A percentile compares a stretch with the other conserved stretches of the same genome.
Evolutionary conservation across 495 filamentous ascomycete genomes (phyloP).

Genomic region (Daldinia loculata): DNA sequence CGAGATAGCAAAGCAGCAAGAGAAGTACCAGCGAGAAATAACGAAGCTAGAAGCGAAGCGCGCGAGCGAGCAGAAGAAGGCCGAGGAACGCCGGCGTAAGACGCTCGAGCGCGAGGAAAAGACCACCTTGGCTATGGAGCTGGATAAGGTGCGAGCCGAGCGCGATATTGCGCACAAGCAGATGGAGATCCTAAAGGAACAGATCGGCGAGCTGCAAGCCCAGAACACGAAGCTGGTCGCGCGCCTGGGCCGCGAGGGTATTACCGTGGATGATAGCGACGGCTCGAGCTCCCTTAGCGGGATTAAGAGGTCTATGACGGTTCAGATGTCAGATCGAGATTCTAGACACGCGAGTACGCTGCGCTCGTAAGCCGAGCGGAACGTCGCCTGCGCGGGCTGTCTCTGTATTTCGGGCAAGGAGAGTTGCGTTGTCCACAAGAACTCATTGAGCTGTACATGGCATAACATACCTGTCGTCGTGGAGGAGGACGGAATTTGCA

Average conservation of each 20-base stretch:
- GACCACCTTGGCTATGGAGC: slow-evolving; percentile 54
- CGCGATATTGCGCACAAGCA: slow-evolving; percentile 65
- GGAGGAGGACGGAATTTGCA: no score
- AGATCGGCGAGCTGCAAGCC: slow-evolving; percentile 69
- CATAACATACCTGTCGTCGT: neutral
- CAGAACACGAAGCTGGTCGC: slow-evolving; percentile 70
- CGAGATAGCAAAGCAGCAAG: slow-evolving; percentile 68
- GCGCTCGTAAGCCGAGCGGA: neutral
- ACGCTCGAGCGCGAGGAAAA: slow-evolving; percentile 64
- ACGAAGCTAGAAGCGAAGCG: slow-evolving; percentile 70
- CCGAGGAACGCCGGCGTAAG: slow-evolving; percentile 65
- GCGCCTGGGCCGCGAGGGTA: slow-evolving; percentile 57
- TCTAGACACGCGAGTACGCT: neutral
- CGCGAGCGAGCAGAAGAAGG: slow-evolving; percentile 66
- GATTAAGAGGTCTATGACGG: slow-evolving; percentile 26
- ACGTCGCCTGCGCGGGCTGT: neutral
- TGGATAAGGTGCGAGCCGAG: slow-evolving; percentile 64
- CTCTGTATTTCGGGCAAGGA: neutral
- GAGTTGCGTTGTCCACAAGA: neutral
- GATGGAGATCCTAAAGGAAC: slow-evolving; percentile 67
- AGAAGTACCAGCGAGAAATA: slow-evolving; percentile 70
- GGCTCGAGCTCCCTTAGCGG: neutral
- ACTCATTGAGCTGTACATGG: neutral
- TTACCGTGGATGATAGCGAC: slow-evolving; percentile 11
- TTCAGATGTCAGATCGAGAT: slow-evolving; percentile 3